Conservation (phyloP, 1,284 basidiomycete species). For the Papiliotrema laurentii region DNA sequence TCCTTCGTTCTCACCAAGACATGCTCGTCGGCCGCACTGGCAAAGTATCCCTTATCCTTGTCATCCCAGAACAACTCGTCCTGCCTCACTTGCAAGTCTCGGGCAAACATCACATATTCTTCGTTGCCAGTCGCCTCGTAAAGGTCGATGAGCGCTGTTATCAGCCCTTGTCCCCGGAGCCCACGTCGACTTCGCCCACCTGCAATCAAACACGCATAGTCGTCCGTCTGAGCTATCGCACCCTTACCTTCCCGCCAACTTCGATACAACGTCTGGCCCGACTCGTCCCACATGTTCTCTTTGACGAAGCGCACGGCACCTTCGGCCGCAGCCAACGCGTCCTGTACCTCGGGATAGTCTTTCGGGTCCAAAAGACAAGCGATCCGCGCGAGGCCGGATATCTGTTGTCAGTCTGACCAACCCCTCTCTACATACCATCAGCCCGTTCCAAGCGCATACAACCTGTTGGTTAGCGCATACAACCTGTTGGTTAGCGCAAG, state of each 20-base stretch:
- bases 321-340: slow-evolving; percentile 17
- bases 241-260: slow-evolving; percentile 41
- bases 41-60: slow-evolving; percentile 50
- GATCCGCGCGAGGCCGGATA: slow-evolving; percentile 28
- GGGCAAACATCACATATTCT: slow-evolving; percentile 43
- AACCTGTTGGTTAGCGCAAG: no score
- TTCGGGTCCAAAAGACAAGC: slow-evolving; percentile 11
- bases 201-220: slow-evolving; percentile 39
- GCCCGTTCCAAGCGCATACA: slow-evolving; percentile 51
- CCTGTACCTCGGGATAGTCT: slow-evolving; percentile 15
- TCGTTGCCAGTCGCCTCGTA: slow-evolving; percentile 50
- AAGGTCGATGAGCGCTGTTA: slow-evolving; percentile 41
- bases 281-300: slow-evolving; percentile 24
- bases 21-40: slow-evolving; percentile 47
- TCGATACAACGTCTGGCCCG: slow-evolving; percentile 17
- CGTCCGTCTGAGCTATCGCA: slow-evolving; percentile 39
- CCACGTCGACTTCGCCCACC: slow-evolving; percentile 7
- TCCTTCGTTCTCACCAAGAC: slow-evolving; percentile 52
- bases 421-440: slow-evolving; percentile 45
- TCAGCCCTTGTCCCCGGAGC: neutral
- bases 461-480: no score
- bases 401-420: slow-evolving; percentile 10
- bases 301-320: slow-evolving; percentile 26
- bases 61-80: slow-evolving; percentile 52
- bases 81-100: slow-evolving; percentile 48